phyloP scores from a whole-genome alignment of 805 yeast species.

The Pichia insulana region DNA sequence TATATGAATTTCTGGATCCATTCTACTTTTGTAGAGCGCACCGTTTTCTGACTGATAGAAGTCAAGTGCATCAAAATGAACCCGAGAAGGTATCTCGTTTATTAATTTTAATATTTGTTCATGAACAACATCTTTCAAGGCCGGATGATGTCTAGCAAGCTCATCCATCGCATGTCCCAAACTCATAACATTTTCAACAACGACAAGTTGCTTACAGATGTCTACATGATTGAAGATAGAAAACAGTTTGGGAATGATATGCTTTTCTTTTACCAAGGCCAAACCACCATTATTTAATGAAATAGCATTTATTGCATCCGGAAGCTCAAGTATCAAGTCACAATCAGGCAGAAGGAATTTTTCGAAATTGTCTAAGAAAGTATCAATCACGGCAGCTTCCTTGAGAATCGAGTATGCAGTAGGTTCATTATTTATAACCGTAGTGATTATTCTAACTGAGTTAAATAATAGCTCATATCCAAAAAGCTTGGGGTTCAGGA shows the following conservation, averaged over 20 bases:
- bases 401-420: slow-evolving; percentile 74
- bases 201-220: slow-evolving; percentile 45
- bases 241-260: slow-evolving; percentile 37
- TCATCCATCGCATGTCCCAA: slow-evolving; percentile 72
- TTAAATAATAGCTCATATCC: slow-evolving; percentile 58
- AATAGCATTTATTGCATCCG: slow-evolving; percentile 75
- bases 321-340: slow-evolving; percentile 51
- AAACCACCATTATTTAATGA: slow-evolving; percentile 71
- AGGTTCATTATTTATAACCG: slow-evolving; percentile 82
- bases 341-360: slow-evolving; percentile 47
- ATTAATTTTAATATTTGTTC: slow-evolving; percentile 40
- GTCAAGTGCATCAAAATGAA: slow-evolving; percentile 32
- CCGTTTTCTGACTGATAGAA: slow-evolving; percentile 36
- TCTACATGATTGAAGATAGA: slow-evolving; percentile 39
- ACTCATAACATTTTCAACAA: slow-evolving; percentile 42
- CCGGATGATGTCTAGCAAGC: slow-evolving; percentile 74
- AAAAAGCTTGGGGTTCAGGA: slow-evolving; percentile 49
- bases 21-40: slow-evolving; percentile 31
- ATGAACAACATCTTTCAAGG: slow-evolving; percentile 50
- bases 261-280: slow-evolving; percentile 37
- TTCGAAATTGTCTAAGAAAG: slow-evolving; percentile 50
- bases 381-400: slow-evolving; percentile 67
- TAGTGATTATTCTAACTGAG: slow-evolving; percentile 54
- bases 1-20: slow-evolving; percentile 33
- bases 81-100: slow-evolving; percentile 33